Base-by-base conservation (phyloP, 1,139 yeast species). In the Debaryomycetaceae sp. region DNA sequence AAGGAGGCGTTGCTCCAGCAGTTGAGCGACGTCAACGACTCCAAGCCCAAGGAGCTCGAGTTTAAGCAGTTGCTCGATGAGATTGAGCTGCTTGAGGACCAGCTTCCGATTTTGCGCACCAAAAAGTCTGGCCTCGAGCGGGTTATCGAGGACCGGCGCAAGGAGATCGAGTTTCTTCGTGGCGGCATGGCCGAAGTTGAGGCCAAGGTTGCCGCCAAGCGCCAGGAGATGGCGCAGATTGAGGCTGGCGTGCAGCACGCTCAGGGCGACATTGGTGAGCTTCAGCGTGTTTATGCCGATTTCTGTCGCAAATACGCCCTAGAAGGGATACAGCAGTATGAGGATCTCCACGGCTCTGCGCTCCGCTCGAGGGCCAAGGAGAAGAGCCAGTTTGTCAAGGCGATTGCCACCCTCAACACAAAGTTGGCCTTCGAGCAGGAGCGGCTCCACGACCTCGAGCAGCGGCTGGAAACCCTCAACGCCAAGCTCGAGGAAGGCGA, bases 351-450 rank as follows among this genome's bases (percentile, higher is more conserved):
- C 37, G 89, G 91, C 8, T 62, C 76, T 3, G 58, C 75, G 9
- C 49, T 75, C 36, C 71, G 86, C 47, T 66, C 69, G 25, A 71
- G 78, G 35, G 69, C 83, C 1, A 78, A 75, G 42, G 88, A 83
- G 49, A 65, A 81, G 34, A 64, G 83, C 3, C 78, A 76, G 42
- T 75, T 71, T 40, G 59, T 71, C 19, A 75, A 75, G 35, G 79
- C 83, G 23, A 67, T 82, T 17, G 58, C 82, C n/a, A 68, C 76
- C 4, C 57, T 83, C 31, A 63, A 75, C 23, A 80, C 73, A 39
- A 83, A 80, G 46, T 48, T 82, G 18, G 61, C 64, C 11, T 85
- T 86, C 55, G 93, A 83, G 48, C 58, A 49, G 12, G 83, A 73
- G 31, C 65, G 83, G 34, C 47, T 73, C 13, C 53, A 53, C 3